phyloP scores from a whole-genome alignment of 139 green algal species.

The Ulvella scutata region DNA sequence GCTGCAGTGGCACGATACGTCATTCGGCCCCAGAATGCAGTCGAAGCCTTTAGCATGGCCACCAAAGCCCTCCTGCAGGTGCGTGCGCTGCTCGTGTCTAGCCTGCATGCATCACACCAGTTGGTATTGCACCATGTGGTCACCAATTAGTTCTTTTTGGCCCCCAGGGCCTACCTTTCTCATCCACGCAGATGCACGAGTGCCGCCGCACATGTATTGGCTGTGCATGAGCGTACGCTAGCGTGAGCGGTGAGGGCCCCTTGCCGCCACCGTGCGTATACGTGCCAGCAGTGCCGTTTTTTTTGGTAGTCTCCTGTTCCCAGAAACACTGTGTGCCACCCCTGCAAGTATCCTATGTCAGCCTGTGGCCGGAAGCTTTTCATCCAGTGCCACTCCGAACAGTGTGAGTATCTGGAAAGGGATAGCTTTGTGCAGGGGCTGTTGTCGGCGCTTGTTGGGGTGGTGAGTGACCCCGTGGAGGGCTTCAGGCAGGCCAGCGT shows the following conservation, averaged over 20 bases:
- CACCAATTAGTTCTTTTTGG: not conserved
- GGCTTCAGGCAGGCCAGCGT: constrained; percentile 6
- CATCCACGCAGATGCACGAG: too few relatives aligned
- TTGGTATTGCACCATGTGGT: not conserved
- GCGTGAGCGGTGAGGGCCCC: too few relatives aligned
- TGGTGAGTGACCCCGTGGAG: constrained; percentile 30
- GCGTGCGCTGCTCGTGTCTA: not conserved
- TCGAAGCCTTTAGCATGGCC: not conserved
- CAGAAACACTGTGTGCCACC: too few relatives aligned
- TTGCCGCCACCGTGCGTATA: too few relatives aligned
- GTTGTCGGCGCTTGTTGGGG: constrained; percentile 19
- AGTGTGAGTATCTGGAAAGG: constrained; percentile 32
- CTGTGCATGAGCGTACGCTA: too few relatives aligned
- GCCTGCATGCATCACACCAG: not conserved
- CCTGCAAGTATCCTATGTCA: too few relatives aligned
- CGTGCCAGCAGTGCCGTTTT: too few relatives aligned
- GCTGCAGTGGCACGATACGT: not conserved
- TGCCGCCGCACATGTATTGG: too few relatives aligned
- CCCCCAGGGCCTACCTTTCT: not conserved
- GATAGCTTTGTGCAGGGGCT: constrained; percentile 36
- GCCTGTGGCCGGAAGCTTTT: too few relatives aligned
- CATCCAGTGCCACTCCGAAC: too few relatives aligned
- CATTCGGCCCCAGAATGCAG: not conserved
- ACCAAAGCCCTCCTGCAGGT: not conserved
- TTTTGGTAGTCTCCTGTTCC: too few relatives aligned